Base-by-base conservation (phyloP, 2,329 filamentous ascomycete species). In the Diplodia mutila region DNA sequence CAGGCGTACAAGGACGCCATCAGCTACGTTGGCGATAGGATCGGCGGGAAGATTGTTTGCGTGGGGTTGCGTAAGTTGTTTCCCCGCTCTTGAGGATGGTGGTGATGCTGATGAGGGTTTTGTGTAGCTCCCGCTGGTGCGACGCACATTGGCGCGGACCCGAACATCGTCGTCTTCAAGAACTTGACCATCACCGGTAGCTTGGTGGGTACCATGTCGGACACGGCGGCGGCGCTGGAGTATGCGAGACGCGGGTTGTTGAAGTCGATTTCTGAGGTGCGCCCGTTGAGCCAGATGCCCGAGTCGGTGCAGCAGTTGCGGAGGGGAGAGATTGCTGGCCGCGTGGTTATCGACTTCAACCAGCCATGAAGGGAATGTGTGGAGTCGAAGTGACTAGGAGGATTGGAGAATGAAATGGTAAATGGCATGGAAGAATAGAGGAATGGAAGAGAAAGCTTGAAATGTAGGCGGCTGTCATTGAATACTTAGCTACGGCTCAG, bases 341-440 rank as follows among this genome's bases (percentile, higher is more conserved):
- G 85, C 21, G 81, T 84, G 52, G 85, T 86, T 14, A 79, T 87
- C 23, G 82, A 86, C 71, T 87, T 87, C 70, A 85, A 86, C 69
- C 77, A 74, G 70, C 71, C 75, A 37, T 76, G 63, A 67, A 42
- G 8, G 14, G 11, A 14, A 25, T 57, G 21, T 14, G 1, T n/a
- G n/a, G n/a, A n/a, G n/a, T n/a, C n/a, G n/a, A n/a, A n/a, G n/a
- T n/a, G n/a, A n/a, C n/a, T n/a, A n/a, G n/a, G n/a, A n/a, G n/a
- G n/a, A n/a, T n/a, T n/a, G n/a, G n/a, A n/a, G n/a, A n/a, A n/a
- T n/a, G n/a, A n/a, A n/a, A n/a, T n/a, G n/a, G n/a, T n/a, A n/a
- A n/a, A n/a, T n/a, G n/a, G n/a, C n/a, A n/a, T n/a, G n/a, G n/a
- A n/a, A n/a, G n/a, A n/a, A n/a, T n/a, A n/a, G n/a, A n/a, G n/a